Conservation (phyloP, 192 early-diverging fungal genomes). For the Allomyces javanicus region DNA sequence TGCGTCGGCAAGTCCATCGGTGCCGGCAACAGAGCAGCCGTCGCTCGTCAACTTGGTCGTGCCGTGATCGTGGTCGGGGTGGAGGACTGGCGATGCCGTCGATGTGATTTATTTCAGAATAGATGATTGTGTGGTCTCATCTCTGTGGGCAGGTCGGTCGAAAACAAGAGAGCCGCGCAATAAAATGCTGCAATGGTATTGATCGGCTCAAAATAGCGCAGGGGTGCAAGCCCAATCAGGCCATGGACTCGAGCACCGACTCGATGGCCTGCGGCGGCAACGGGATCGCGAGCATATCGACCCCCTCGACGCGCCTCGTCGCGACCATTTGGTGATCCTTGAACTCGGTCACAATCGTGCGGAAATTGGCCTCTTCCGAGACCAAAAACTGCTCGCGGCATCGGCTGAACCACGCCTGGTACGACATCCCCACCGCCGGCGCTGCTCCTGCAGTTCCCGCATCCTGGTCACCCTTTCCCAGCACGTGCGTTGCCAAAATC, state of each 20-base stretch:
- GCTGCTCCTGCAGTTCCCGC: background rate
- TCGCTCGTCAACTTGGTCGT: too few species aligned
- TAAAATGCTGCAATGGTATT: too few species aligned
- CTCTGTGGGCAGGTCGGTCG: too few species aligned
- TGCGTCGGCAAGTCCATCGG: too few species aligned
- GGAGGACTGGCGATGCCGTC: too few species aligned
- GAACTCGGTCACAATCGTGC: constrained; percentile 83
- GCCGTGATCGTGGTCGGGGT: too few species aligned
- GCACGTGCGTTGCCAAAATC: constrained; percentile 68
- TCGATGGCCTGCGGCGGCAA: background rate
- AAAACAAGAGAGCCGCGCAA: too few species aligned
- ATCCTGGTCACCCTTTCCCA: constrained; percentile 13
- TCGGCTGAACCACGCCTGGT: constrained; percentile 40
- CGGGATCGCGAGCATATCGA: constrained; percentile 42
- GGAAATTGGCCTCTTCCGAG: constrained; percentile 61
- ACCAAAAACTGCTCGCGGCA: constrained; percentile 70
- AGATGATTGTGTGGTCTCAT: too few species aligned
- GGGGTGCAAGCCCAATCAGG: too few species aligned
- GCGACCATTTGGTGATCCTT: constrained; percentile 74
- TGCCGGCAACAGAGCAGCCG: too few species aligned
- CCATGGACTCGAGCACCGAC: background rate
- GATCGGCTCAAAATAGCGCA: too few species aligned
- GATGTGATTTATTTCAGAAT: too few species aligned
- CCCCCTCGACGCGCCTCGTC: constrained; percentile 37
- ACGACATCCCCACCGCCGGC: constrained; percentile 33